Evolutionary conservation across 441 rosid species (phyloP).

Genomic region (Theobroma grandiflorum): DNA sequence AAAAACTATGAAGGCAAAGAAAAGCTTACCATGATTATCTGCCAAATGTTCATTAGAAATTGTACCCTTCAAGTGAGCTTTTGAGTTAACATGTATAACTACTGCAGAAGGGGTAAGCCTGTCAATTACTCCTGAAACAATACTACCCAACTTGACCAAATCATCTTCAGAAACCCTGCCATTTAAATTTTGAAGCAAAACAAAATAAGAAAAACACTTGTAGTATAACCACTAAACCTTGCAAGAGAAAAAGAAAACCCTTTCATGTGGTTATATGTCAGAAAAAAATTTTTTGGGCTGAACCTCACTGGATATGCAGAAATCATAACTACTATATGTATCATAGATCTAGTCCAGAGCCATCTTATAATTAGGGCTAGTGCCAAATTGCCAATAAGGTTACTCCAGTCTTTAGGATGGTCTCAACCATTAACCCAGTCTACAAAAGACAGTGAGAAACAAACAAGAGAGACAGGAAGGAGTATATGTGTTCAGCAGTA

Average conservation of each 20-base stretch:
- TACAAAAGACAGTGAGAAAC: not conserved
- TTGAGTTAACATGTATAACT: conserved; percentile 65
- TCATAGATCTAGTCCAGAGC: too few relatives aligned
- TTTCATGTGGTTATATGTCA: not conserved
- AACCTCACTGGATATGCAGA: not conserved
- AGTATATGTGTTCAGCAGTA: not conserved
- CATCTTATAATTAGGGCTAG: too few relatives aligned
- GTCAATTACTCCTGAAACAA: conserved; percentile 87
- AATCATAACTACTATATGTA: not conserved
- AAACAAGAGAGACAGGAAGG: not conserved
- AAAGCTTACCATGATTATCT: conserved; percentile 83
- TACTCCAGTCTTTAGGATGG: not conserved
- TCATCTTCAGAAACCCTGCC: conserved; percentile 83
- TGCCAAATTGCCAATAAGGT: not conserved
- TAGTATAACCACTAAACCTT: conserved; percentile 1
- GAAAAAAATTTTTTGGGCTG: not conserved
- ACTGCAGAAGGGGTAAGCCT: conserved; percentile 66
- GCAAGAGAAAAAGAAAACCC: conserved; percentile 6
- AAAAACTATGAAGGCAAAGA: conserved; percentile 22
- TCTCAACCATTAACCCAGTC: conserved; percentile 11
- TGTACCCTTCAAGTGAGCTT: conserved; percentile 74
- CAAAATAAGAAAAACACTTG: conserved; percentile 18
- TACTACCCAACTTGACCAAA: conserved; percentile 78
- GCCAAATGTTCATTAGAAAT: conserved; percentile 85
- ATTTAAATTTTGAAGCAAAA: conserved; percentile 27